These are phyloP conservation scores for Mycena filopes DNA, from an alignment of 768 basidiomycete genomes.

Conservation along the genomic window DNA sequence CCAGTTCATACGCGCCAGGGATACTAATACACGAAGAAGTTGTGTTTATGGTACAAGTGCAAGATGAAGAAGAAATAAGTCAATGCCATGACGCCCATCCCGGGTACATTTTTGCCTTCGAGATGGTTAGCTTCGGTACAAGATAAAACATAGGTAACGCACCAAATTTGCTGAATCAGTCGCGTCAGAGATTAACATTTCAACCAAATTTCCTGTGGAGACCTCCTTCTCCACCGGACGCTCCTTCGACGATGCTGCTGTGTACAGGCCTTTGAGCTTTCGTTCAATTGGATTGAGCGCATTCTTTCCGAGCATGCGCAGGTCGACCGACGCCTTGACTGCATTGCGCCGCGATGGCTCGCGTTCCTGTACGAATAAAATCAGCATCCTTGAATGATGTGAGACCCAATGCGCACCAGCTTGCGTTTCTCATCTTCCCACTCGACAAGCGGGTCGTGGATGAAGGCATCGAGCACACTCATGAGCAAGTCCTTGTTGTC, in stretches of 20 bases:
- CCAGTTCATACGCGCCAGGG: too few species aligned
- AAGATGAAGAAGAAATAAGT: constrained; percentile 12
- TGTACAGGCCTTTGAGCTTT: constrained; percentile 82
- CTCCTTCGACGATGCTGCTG: constrained; percentile 56
- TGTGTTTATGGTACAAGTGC: constrained; percentile 10
- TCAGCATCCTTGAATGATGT: neutral
- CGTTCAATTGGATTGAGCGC: constrained; percentile 85
- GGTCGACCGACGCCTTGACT: constrained; percentile 62
- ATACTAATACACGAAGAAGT: neutral
- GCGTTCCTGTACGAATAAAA: constrained; percentile 54
- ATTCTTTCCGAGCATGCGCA: constrained; percentile 75
- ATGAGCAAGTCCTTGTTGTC: constrained; percentile 93
- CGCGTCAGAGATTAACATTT: constrained; percentile 91
- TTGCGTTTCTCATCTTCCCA: constrained; percentile 89
- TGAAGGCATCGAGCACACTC: constrained; percentile 96
- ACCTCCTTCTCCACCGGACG: constrained; percentile 64
- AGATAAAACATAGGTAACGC: constrained; percentile 28
- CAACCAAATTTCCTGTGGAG: constrained; percentile 89
- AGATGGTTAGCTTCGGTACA: constrained; percentile 23
- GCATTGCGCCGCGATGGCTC: constrained; percentile 53
- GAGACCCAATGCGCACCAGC: constrained; percentile 50
- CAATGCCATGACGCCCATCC: constrained; percentile 91
- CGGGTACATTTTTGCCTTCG: constrained; percentile 88
- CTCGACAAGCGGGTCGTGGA: constrained; percentile 96
- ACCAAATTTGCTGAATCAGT: constrained; percentile 76